A percentile compares a stretch with the other conserved stretches of the same genome.
phyloP scores from a whole-genome alignment of 768 basidiomycete genomes.

The Boletus vermiculosoides region DNA sequence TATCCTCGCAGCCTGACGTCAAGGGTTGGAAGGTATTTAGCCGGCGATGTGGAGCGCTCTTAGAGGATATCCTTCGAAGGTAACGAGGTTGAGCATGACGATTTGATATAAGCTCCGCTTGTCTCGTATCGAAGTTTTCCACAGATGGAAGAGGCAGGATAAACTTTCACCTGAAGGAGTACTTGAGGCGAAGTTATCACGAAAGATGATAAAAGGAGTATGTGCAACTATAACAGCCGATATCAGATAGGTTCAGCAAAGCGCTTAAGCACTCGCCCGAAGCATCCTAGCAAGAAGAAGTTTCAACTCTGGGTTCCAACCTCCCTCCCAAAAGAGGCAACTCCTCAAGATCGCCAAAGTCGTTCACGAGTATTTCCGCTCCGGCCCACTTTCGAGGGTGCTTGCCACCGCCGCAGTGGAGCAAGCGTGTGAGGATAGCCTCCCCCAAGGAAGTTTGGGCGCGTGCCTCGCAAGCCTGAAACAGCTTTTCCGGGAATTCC shows the following conservation, averaged over 20 bases:
- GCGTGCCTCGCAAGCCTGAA: neutral
- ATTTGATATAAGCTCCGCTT: constrained; percentile 14
- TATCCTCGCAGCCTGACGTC: constrained; percentile 25
- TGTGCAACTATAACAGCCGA: constrained; percentile 6
- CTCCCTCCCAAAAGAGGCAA: constrained; percentile 17
- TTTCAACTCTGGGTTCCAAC: neutral
- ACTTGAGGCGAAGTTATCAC: neutral
- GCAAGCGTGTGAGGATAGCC: constrained; percentile 15
- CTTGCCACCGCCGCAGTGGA: constrained; percentile 7
- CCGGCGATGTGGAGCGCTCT: neutral
- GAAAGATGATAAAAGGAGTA: neutral
- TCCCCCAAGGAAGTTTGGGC: neutral
- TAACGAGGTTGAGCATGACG: constrained; percentile 7
- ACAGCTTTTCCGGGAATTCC: neutral
- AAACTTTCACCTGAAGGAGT: neutral
- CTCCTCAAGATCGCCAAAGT: constrained; percentile 10
- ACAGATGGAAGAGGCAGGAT: neutral
- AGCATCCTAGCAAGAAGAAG: neutral
- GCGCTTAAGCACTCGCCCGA: neutral
- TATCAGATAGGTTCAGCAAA: neutral
- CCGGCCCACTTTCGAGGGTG: constrained; percentile 6
- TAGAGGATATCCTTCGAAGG: neutral
- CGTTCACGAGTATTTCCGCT: constrained; percentile 20
- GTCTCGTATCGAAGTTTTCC: neutral
- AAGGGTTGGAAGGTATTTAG: constrained; percentile 22